A percentile compares a stretch with the other conserved stretches of the same genome.
phyloP scores from a whole-genome alignment of 305 asterid genomes.

The Ajuga reptans region DNA sequence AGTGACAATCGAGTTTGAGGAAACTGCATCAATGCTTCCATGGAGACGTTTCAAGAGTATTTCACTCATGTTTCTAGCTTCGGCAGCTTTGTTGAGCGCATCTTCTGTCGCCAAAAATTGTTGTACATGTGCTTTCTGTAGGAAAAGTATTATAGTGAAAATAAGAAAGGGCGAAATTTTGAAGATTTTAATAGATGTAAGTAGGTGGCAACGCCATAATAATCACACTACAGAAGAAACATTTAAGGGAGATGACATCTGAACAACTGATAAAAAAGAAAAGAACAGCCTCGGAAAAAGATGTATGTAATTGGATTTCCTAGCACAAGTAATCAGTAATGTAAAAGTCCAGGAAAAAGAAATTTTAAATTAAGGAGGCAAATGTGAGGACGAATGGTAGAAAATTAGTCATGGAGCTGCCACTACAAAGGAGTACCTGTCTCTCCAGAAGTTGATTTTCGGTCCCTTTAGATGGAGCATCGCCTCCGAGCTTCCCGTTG shows the following conservation, averaged over 20 bases:
- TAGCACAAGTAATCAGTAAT: slow-evolving; percentile 15
- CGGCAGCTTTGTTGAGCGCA: slow-evolving; percentile 65
- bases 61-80: slow-evolving; percentile 43
- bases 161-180: neutral
- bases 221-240: neutral
- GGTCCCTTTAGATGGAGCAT: slow-evolving; percentile 66
- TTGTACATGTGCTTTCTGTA: slow-evolving; percentile 56
- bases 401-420: neutral
- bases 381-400: slow-evolving; percentile 9
- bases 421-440: slow-evolving; percentile 47
- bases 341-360: neutral
- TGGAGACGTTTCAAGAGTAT: slow-evolving; percentile 72
- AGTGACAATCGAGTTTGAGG: slow-evolving; percentile 55
- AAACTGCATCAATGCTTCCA: slow-evolving; percentile 67
- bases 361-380: neutral
- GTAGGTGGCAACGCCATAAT: neutral
- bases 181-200: slow-evolving; percentile 1
- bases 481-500: slow-evolving; percentile 66
- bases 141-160: slow-evolving; percentile 5
- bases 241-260: slow-evolving; percentile 2
- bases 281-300: neutral
- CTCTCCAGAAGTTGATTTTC: slow-evolving; percentile 91
- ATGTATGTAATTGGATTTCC: slow-evolving; percentile 1
- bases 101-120: slow-evolving; percentile 83
- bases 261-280: slow-evolving; percentile 4